Evolutionary conservation across 441 rosid species (phyloP).

Genomic region (Bruguiera hainesii): DNA sequence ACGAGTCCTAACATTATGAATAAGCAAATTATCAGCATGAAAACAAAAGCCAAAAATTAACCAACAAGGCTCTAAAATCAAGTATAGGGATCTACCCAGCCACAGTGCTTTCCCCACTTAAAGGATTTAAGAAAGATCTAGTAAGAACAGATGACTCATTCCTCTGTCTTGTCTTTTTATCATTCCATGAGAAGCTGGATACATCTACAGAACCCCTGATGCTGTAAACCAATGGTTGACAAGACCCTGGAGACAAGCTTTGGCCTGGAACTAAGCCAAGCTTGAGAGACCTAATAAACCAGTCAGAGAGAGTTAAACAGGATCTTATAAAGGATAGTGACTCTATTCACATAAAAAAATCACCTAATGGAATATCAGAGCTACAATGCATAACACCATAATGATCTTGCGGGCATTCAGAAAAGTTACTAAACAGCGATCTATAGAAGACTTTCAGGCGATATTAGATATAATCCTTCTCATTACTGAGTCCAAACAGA

Average conservation of each 20-base stretch:
- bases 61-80: slow-evolving; percentile 1
- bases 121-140: slow-evolving; percentile 63
- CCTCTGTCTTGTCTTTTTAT: slow-evolving; percentile 64
- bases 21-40: slow-evolving; percentile 19
- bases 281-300: no score
- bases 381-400: not conserved
- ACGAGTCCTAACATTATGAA: slow-evolving; percentile 40
- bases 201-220: slow-evolving; percentile 61
- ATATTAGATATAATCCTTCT: not conserved
- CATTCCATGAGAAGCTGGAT: slow-evolving; percentile 66
- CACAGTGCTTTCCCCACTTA: slow-evolving; percentile 41
- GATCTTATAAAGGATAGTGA: slow-evolving; percentile 8
- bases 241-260: slow-evolving; percentile 28
- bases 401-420: not conserved
- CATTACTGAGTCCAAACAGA: not conserved
- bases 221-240: slow-evolving; percentile 51
- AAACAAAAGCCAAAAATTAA: not conserved
- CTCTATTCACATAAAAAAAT: not conserved
- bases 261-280: no score
- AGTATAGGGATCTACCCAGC: slow-evolving; percentile 45
- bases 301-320: not conserved
- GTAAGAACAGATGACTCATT: slow-evolving; percentile 67
- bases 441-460: not conserved
- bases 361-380: not conserved
- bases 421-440: not conserved